Base-by-base conservation (phyloP, 2,329 filamentous ascomycete genomes). In the Hypoxylon sp. region DNA sequence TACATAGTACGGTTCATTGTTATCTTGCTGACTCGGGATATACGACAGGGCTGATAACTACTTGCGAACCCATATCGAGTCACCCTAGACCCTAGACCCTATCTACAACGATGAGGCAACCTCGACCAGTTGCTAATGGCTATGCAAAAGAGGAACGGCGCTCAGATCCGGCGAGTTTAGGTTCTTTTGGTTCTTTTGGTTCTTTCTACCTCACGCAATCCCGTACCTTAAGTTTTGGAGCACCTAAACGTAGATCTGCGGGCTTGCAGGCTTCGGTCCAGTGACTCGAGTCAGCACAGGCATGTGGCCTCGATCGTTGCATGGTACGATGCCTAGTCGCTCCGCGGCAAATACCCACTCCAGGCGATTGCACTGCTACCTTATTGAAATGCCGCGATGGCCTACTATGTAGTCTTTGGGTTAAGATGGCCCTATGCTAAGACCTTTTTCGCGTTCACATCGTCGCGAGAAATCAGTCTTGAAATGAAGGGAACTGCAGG, bases 61-160 rank as follows among this genome's bases (percentile, higher is more conserved):
- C 47, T 49, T 63, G 39, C 51, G 37, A 59, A 53, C 46, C 50
- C 53, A 46, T 52, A 41, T 20, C 32, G 37, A 55, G 26, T 60
- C 46, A 20, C 37, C 37, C 37, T 41, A 34, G 65, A 57, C 59
- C 43, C 57, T 51, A 54, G 59, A 66, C 68, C 65, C 80, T 80
- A 79, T 76, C 79, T 73, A 77, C 79, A 72, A 78, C 78, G 70
- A 82, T 82, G 80, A 78, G 78, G 68, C 79, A 80, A 68, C 79
- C 79, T 68, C 78, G 79, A 68, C 79, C 80, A 77, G 77, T 75
- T 71, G 72, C 78, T 56, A 75, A 76, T 74, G 76, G 78, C 50
- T 80, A 76, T 57, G 68, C 77, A 63, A 81, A 81, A 69, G 79
- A 81, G 67, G 80, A 81, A 70, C 72, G 70, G 19, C 76, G 77